phyloP scores from a whole-genome alignment of 2,329 filamentous ascomycete species.

The Colletotrichum incanum region DNA sequence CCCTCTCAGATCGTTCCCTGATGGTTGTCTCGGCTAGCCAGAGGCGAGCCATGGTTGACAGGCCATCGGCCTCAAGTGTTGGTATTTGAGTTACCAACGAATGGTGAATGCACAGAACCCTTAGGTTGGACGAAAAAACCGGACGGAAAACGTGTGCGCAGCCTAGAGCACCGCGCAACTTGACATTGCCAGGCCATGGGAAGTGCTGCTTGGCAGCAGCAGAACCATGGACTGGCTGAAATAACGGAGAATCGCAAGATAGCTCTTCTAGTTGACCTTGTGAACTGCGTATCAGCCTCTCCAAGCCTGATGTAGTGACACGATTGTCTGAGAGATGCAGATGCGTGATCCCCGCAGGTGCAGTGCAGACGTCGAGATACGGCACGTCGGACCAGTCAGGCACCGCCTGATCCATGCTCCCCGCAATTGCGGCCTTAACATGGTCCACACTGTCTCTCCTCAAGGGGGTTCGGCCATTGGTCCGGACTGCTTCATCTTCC shows the following conservation, averaged over 20 bases:
- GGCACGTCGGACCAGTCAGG: constrained; percentile 37
- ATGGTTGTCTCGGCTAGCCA: constrained; percentile 64
- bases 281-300: constrained; percentile 59
- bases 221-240: constrained; percentile 44
- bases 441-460: constrained; percentile 53
- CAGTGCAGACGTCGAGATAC: constrained; percentile 47
- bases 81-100: constrained; percentile 72
- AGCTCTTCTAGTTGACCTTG: constrained; percentile 67
- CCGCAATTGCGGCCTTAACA: constrained; percentile 48
- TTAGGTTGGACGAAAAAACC: constrained; percentile 67
- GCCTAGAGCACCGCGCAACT: constrained; percentile 61
- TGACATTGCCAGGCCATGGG: constrained; percentile 51
- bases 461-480: constrained; percentile 51
- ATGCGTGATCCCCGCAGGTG: constrained; percentile 64
- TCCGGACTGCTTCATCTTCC: constrained; percentile 46
- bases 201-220: constrained; percentile 25
- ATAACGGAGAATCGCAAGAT: constrained; percentile 61
- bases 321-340: constrained; percentile 67
- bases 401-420: constrained; percentile 28
- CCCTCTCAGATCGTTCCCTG: constrained; percentile 58
- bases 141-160: constrained; percentile 66
- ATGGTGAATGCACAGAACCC: constrained; percentile 70
- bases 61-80: constrained; percentile 57
- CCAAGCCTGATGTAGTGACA: constrained; percentile 61
- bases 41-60: constrained; percentile 54